Evolutionary conservation across 176 grass and related monocot species (phyloP), one percentile per base, ranked within the genome.

Genomic region (Carex scoparia): DNA sequence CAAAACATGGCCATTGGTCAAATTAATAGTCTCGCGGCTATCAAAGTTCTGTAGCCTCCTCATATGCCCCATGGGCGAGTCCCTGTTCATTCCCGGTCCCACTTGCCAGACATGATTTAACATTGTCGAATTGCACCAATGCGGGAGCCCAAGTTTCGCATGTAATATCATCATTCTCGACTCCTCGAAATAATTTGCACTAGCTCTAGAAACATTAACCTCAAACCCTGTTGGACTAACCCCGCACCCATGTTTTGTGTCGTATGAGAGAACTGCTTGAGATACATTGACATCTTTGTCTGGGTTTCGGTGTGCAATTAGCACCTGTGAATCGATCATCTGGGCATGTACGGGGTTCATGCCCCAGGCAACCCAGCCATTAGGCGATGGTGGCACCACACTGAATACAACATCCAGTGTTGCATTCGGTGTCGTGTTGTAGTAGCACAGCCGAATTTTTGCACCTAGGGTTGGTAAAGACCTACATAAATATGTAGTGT

Each of bases 371-470:
- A 55, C 73, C 73, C 73, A 77, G 7, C 28, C 49, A 15, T 33
- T 0, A 15, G 19, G 48, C 5, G 10, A 77, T 1, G 28, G 73
- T 33, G 3, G 48, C 5, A 9, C 19, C 11, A 55, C 6, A 0
- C 73, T 77, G 4, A 77, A 77, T 23, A 77, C 49, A 55, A 77
- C 73, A 55, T 77, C 73, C 19, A 77, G 33, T 11, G 27, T 77
- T 31, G 49, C 49, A 33, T 77, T 77, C 3, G 73, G 73, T 16
- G 73, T 77, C 11, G 73, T 77, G 49, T 77, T 77, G 73, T 77
- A 77, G 73, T 77, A 77, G 73, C 73, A 77, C 6, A 77, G 13
- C 73, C 73, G 73, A 49, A 77, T 23, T 56, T 77, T 32, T 2
- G 73, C 73, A 16, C 13, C 18, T 49, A 77, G 49, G 4, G 73